A percentile compares a stretch with the other conserved stretches of the same genome.
Evolutionary conservation across 148 eudicot species (phyloP).

Genomic region (Camellia sinensis): DNA sequence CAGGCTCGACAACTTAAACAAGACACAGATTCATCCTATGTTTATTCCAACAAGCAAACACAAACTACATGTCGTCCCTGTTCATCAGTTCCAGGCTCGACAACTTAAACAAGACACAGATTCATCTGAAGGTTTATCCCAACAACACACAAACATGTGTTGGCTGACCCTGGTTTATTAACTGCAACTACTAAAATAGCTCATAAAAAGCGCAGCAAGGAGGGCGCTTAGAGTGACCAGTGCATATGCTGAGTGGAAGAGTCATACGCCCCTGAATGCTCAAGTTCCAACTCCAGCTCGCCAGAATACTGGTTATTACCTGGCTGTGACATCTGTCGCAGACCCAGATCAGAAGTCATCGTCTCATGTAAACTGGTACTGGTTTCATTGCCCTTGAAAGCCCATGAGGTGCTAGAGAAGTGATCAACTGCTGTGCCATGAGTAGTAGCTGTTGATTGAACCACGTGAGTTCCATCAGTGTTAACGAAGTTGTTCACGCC

Average conservation of each 20-base stretch:
- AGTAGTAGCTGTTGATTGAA: conserved; percentile 36
- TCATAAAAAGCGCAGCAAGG: neutral
- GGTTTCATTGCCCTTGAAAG: conserved; percentile 44
- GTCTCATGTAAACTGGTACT: conserved; percentile 25
- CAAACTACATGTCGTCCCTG: neutral
- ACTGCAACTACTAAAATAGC: neutral
- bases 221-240: conserved; percentile 55
- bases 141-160: neutral
- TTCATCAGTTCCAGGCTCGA: neutral
- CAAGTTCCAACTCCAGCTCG: conserved; percentile 46
- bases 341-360: conserved; percentile 44
- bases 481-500: conserved; percentile 38
- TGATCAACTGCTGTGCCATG: conserved; percentile 37
- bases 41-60: neutral
- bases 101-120: neutral
- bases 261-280: conserved; percentile 52
- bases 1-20: neutral
- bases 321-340: conserved; percentile 52
- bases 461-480: conserved; percentile 36
- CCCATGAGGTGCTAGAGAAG: conserved; percentile 44
- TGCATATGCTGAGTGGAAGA: conserved; percentile 50
- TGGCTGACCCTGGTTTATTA: neutral
- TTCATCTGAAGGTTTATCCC: neutral
- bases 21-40: neutral
- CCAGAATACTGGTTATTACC: conserved; percentile 25